Base-by-base conservation (phyloP, 805 yeast species). In the Saccharomycopsis sp. region DNA sequence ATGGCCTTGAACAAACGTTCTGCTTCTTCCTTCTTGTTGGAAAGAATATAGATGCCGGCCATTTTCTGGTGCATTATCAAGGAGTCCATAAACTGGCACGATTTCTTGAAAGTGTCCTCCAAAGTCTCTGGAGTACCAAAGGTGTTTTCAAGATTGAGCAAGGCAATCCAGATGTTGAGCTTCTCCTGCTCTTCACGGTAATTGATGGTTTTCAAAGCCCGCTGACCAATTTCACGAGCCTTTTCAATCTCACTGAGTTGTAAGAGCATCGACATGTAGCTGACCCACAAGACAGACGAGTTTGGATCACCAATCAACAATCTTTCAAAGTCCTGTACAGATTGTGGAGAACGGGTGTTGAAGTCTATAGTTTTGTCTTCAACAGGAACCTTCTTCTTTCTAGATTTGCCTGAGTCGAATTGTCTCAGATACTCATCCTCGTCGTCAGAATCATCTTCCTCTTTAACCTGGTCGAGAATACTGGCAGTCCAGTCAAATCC, bases 401-500 rank as follows among this genome's bases (percentile, higher is more conserved):
- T 75, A 63, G 69, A 73, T 62, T 67, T 71, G 63, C 71, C 37
- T 40, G 21, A 40, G 2, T 51, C 34, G 55, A 66, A 58, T 65
- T 76, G 69, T 65, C 80, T 69, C 57, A 73, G 71, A 21, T 55
- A 63, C 55, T 79, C 81, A 57, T 80, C 85, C 40, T 77, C 79
- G 57, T 80, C 86, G 9, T 81, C 82, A 1, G 79, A 77, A 2
- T 76, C 79, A 23, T 75, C 80, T 2, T 73, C 77, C 18, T 77
- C 84, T 59, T 81, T 84, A 18, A 86, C 89, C 72, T 89, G 95
- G 64, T 89, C 96, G 62, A 91, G 76, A 63, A 89, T 83, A 47
- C 89, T 84, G 1, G 96, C 96, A 51, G 96, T 86, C 99, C 99
- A 94, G 71, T 94, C 97, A 66, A 94, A 94, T 2, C 95, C 95